phyloP scores from a whole-genome alignment of 306 rosid species.

The Herpetospermum pedunculosum region DNA sequence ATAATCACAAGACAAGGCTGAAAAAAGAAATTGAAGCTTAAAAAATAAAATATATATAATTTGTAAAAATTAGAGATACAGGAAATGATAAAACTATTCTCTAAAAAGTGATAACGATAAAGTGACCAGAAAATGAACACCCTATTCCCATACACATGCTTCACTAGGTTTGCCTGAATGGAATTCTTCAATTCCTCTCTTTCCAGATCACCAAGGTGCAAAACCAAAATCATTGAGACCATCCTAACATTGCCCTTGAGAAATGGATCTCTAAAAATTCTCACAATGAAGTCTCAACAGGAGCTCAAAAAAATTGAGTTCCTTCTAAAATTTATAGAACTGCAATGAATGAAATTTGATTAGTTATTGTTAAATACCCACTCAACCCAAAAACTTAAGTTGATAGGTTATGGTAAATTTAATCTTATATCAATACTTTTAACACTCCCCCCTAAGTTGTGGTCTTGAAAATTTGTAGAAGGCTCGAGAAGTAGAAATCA shows the following conservation, averaged over 20 bases:
- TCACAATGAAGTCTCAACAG: not conserved
- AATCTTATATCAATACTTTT: too few relatives aligned
- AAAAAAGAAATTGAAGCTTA: not conserved
- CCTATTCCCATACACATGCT: not conserved
- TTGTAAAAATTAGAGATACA: not conserved
- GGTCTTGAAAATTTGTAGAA: too few relatives aligned
- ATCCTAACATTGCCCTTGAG: not conserved
- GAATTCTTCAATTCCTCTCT: not conserved
- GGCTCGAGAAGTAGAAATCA: too few relatives aligned
- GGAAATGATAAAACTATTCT: not conserved
- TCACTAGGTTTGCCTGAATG: not conserved
- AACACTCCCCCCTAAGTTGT: too few relatives aligned
- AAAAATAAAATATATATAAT: too few relatives aligned
- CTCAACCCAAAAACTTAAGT: too few relatives aligned
- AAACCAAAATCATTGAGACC: not conserved
- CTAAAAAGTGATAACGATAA: not conserved
- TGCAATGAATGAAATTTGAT: not conserved
- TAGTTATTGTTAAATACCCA: too few relatives aligned
- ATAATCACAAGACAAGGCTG: too few relatives aligned
- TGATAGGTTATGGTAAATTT: too few relatives aligned
- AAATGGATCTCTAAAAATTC: not conserved
- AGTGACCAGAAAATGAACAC: not conserved
- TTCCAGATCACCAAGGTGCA: not conserved
- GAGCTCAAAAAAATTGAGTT: not conserved
- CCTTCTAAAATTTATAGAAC: not conserved